These are phyloP conservation scores for Neonectria magnoliae DNA, from an alignment of 2,329 filamentous ascomycete genomes.

Conservation along the genomic window DNA sequence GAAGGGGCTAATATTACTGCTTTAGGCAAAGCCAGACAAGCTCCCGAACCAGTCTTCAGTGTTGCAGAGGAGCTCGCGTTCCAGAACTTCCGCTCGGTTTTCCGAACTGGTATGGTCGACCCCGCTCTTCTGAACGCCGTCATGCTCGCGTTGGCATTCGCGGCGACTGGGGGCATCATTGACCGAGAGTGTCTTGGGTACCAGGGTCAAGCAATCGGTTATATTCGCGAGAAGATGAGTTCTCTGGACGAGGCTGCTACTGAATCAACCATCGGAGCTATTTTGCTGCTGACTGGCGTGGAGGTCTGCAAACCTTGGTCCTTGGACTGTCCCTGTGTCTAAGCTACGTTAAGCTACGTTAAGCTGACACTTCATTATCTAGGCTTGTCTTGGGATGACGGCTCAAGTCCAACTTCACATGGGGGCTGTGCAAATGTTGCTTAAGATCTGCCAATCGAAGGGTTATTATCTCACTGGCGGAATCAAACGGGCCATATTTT, in stretches of 20 bases:
- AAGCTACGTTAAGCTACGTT: neutral
- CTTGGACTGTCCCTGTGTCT: neutral
- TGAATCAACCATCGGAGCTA: conserved; percentile 53
- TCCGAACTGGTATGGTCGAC: conserved; percentile 47
- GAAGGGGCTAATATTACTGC: accelerated
- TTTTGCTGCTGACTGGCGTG: conserved; percentile 53
- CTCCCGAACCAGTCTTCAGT: conserved; percentile 51
- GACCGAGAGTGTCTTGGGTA: conserved; percentile 50
- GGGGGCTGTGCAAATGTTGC: conserved; percentile 49
- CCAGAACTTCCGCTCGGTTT: conserved; percentile 50
- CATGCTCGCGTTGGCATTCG: conserved; percentile 52
- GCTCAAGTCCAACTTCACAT: conserved; percentile 55
- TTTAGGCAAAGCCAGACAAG: conserved; percentile 39
- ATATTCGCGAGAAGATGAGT: conserved; percentile 49
- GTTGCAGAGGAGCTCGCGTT: conserved; percentile 49
- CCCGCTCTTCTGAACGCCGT: conserved; percentile 51
- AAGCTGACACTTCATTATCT: neutral
- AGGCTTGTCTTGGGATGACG: conserved; percentile 51
- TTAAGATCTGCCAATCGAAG: conserved; percentile 44
- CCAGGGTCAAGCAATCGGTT: conserved; percentile 45
- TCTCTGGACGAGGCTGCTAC: conserved; percentile 41
- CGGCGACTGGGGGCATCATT: conserved; percentile 37
- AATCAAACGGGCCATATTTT: conserved; percentile 58
- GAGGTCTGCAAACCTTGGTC: conserved; percentile 46
- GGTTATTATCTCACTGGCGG: conserved; percentile 47